Evolutionary conservation across 176 grass and related monocot species (phyloP).

Genomic region (Stipa capillata): DNA sequence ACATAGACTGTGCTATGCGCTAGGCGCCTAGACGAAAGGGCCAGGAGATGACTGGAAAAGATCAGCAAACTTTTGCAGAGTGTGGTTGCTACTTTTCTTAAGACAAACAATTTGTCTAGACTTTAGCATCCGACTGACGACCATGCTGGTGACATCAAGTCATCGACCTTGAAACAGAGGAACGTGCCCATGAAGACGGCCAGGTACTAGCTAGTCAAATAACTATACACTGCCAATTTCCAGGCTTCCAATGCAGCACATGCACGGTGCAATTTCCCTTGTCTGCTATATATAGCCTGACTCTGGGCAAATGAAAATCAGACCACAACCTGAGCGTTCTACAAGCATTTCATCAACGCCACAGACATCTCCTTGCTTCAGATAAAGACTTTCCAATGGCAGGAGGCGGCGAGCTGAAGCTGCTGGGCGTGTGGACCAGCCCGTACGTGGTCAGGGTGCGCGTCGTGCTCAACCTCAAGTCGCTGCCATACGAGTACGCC

Average conservation of each 20-base stretch:
- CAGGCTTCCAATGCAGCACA: background rate
- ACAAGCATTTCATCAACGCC: too few species aligned
- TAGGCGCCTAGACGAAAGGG: background rate
- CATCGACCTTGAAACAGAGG: background rate
- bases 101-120: too few species aligned
- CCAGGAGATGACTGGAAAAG: too few species aligned
- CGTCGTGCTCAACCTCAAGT: slow-evolving; percentile 49
- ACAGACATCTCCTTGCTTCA: background rate
- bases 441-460: slow-evolving; percentile 23
- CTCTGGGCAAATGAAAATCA: too few species aligned
- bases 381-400: background rate
- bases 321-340: background rate
- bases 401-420: background rate
- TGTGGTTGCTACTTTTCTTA: too few species aligned
- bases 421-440: too few species aligned
- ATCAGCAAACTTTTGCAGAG: too few species aligned
- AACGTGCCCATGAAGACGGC: background rate
- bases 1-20: background rate
- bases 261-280: background rate
- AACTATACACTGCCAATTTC: background rate
- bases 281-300: background rate
- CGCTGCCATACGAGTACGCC: slow-evolving; percentile 39
- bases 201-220: background rate
- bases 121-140: background rate
- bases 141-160: background rate